phyloP scores from a whole-genome alignment of 805 yeast species.

The Teunomyces pallodes region DNA sequence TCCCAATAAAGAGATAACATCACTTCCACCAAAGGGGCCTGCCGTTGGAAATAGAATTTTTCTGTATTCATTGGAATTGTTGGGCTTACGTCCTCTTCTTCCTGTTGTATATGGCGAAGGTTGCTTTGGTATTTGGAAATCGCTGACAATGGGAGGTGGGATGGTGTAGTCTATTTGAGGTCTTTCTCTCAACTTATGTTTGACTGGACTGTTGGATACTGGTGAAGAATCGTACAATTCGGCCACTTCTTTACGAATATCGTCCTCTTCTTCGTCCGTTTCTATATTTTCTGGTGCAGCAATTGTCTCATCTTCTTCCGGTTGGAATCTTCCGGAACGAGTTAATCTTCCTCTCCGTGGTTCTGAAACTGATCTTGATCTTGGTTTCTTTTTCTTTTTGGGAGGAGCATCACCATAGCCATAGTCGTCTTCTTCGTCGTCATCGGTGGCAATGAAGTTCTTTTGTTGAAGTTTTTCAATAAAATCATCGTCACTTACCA shows the following conservation, averaged over 20 bases:
- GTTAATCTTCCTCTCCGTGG: slow-evolving; percentile 19
- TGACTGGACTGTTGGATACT: slow-evolving; percentile 41
- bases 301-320: slow-evolving; percentile 5
- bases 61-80: slow-evolving; percentile 46
- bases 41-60: slow-evolving; percentile 86
- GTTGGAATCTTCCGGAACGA: slow-evolving; percentile 13
- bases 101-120: slow-evolving; percentile 23
- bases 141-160: slow-evolving; percentile 72
- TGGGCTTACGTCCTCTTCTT: slow-evolving; percentile 27
- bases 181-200: slow-evolving; percentile 48
- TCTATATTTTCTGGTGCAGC: slow-evolving; percentile 8
- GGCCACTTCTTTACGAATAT: slow-evolving; percentile 61
- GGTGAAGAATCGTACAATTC: slow-evolving; percentile 65
- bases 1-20: slow-evolving; percentile 81
- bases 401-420: slow-evolving; percentile 13
- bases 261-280: slow-evolving; percentile 30
- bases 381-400: slow-evolving; percentile 12
- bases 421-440: slow-evolving; percentile 26
- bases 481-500: slow-evolving; percentile 20
- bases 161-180: slow-evolving; percentile 66
- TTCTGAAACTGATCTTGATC: slow-evolving; percentile 25
- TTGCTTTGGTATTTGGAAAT: slow-evolving; percentile 25
- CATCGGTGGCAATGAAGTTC: slow-evolving; percentile 38
- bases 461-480: slow-evolving; percentile 30
- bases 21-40: slow-evolving; percentile 98